Evolutionary conservation across 163 green algal species (phyloP).

Genomic region (Volvox carteri): DNA sequence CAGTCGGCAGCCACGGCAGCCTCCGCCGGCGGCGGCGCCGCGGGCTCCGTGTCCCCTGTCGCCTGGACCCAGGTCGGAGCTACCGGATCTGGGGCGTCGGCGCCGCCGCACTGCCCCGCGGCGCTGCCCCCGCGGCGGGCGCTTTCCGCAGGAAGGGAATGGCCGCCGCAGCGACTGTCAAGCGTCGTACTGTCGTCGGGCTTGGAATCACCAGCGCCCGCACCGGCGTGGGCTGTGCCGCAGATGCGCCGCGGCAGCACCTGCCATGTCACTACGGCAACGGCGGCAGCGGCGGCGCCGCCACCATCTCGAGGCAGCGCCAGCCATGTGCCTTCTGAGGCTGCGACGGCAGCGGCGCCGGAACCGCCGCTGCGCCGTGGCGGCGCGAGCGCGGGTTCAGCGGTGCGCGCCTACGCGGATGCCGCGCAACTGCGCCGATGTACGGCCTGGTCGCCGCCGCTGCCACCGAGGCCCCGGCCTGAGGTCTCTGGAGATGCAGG

Average conservation of each 20-base stretch:
- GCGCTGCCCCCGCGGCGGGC: neutral
- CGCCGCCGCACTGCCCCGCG: neutral
- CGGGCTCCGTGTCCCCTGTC: neutral
- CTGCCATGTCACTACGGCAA: neutral
- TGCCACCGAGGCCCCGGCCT: neutral
- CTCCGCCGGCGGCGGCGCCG: no score
- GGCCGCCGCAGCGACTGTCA: neutral
- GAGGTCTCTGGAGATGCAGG: neutral
- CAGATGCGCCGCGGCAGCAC: neutral
- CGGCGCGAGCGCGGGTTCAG: neutral
- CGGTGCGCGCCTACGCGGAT: neutral
- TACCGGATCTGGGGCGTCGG: neutral
- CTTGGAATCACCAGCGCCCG: neutral
- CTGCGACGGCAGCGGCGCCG: neutral
- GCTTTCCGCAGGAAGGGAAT: neutral
- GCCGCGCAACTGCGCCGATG: neutral
- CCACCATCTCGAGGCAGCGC: neutral
- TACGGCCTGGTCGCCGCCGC: neutral
- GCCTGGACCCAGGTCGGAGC: neutral
- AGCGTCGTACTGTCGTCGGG: neutral
- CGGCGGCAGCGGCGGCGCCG: neutral
- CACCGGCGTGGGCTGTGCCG: neutral
- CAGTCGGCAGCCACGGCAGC: neutral
- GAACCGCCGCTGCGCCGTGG: neutral
- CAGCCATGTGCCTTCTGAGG: neutral